Conservation (phyloP, 2,329 filamentous ascomycete genomes). For the Fusarium poae region DNA sequence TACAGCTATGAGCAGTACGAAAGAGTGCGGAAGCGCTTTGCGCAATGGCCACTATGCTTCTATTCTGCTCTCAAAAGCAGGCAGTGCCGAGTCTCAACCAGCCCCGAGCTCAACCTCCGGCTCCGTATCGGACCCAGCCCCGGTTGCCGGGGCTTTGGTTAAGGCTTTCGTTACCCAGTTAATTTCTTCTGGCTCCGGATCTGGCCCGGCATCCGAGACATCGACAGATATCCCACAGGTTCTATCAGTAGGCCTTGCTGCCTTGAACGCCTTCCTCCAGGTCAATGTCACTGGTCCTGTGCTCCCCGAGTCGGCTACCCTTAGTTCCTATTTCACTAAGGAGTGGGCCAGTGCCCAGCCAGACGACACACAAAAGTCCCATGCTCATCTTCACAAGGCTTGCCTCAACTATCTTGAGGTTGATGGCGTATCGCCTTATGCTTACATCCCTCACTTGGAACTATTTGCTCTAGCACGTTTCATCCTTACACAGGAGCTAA, state of each 20-base stretch:
- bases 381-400: constrained; percentile 63
- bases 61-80: constrained; percentile 39
- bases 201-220: constrained; percentile 10
- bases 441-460: constrained; percentile 85
- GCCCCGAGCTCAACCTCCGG: constrained; percentile 37
- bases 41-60: constrained; percentile 45
- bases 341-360: constrained; percentile 51
- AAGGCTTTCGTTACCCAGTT: constrained; percentile 35
- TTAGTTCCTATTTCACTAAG: constrained; percentile 58
- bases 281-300: constrained; percentile 90
- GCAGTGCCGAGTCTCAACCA: constrained; percentile 27
- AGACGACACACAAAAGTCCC: constrained; percentile 12
- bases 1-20: constrained; percentile 10
- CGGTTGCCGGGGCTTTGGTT: constrained; percentile 42
- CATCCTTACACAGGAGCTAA: constrained; percentile 56
- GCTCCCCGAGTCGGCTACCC: constrained; percentile 57
- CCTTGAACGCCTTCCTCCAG: constrained; percentile 83
- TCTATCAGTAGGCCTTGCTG: constrained; percentile 52
- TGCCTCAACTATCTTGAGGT: constrained; percentile 78
- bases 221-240: constrained; percentile 27
- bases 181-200: constrained; percentile 12
- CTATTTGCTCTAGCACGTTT: constrained; percentile 80
- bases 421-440: constrained; percentile 89
- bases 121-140: constrained; percentile 41
- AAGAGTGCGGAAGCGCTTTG: constrained; percentile 40